These are phyloP conservation scores for Phaffomyces antillensis DNA, from an alignment of 805 yeast genomes.

Conservation along the genomic window DNA sequence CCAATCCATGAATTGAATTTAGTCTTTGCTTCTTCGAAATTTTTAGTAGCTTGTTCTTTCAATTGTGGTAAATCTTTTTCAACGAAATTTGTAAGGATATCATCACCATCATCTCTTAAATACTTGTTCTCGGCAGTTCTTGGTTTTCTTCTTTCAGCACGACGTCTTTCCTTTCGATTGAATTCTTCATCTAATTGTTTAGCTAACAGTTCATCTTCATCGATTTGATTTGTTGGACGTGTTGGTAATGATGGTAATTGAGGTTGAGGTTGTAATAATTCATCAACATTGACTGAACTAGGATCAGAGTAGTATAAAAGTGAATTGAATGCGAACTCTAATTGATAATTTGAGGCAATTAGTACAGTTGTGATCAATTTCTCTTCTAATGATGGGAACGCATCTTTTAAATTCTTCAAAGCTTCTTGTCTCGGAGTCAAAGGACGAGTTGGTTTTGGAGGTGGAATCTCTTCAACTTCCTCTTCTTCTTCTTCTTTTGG, in stretches of 20 bases:
- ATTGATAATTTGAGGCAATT: constrained; percentile 75
- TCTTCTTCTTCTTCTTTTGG: constrained; percentile 7
- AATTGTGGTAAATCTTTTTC: constrained; percentile 51
- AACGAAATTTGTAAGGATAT: constrained; percentile 47
- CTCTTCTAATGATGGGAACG: constrained; percentile 76
- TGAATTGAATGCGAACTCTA: constrained; percentile 88
- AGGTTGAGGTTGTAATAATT: constrained; percentile 22
- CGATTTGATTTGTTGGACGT: constrained; percentile 29
- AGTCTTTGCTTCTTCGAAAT: constrained; percentile 73
- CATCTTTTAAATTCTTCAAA: constrained; percentile 62
- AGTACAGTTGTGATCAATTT: constrained; percentile 68
- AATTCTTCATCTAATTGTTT: constrained; percentile 68
- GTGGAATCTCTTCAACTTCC: constrained; percentile 25
- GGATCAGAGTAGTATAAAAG: constrained; percentile 76
- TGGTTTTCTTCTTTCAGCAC: constrained; percentile 23
- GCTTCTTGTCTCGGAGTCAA: constrained; percentile 49
- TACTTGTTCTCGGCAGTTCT: constrained; percentile 9
- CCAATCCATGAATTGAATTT: constrained; percentile 65
- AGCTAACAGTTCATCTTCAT: constrained; percentile 79
- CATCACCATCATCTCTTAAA: constrained; percentile 34
- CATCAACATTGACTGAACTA: constrained; percentile 39
- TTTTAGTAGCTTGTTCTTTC: constrained; percentile 61
- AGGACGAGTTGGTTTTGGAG: constrained; percentile 54
- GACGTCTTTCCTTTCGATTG: constrained; percentile 24
- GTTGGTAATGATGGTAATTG: constrained; percentile 29